Evolutionary conservation across 768 basidiomycete genomes (phyloP).

Genomic region (Pleurotus tuoliensis): DNA sequence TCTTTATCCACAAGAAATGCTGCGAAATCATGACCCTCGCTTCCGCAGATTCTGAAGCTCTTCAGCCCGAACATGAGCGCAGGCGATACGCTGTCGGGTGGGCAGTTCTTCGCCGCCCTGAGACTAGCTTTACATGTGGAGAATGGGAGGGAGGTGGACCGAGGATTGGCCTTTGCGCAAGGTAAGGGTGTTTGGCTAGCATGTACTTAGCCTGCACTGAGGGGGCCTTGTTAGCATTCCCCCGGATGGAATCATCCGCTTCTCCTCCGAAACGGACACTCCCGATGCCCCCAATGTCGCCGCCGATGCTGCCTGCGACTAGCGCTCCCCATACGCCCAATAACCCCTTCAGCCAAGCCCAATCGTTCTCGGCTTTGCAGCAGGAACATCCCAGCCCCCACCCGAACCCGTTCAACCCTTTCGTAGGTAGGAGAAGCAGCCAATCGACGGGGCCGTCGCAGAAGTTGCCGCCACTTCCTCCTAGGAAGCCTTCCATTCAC

Average conservation of each 20-base stretch:
- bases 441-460: constrained; percentile 11
- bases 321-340: background rate
- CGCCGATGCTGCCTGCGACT: constrained; percentile 6
- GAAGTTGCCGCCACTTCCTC: constrained; percentile 47
- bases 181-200: constrained; percentile 33
- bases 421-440: constrained; percentile 34
- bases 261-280: constrained; percentile 20
- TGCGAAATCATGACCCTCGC: background rate
- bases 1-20: constrained; percentile 3
- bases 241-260: constrained; percentile 11
- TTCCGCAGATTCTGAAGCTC: constrained; percentile 54
- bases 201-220: background rate
- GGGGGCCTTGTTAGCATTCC: constrained; percentile 4
- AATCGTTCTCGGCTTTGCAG: constrained; percentile 10
- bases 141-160: constrained; percentile 58
- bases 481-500: constrained; percentile 36
- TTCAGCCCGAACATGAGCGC: constrained; percentile 55
- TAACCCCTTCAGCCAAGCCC: constrained; percentile 16
- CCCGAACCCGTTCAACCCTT: constrained; percentile 12
- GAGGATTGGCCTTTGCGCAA: constrained; percentile 70
- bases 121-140: constrained; percentile 63
- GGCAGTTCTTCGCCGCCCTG: constrained; percentile 75
- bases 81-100: constrained; percentile 54
- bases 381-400: constrained; percentile 10
- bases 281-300: constrained; percentile 8